Evolutionary conservation across 371 early-diverging fungal genomes (phyloP).

Genomic region (Mortierella sp.): DNA sequence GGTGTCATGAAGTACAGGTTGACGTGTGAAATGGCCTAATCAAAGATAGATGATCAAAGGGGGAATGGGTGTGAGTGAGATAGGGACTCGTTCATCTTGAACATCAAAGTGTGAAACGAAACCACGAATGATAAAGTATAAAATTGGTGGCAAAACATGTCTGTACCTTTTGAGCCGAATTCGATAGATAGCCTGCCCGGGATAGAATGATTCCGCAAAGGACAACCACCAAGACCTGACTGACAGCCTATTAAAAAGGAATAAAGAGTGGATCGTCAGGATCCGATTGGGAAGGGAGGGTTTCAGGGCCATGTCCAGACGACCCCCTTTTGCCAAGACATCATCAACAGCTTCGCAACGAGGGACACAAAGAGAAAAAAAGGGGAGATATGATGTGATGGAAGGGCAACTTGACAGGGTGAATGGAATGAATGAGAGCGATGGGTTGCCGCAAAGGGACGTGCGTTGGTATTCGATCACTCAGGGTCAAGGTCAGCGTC

Average conservation of each 20-base stretch:
- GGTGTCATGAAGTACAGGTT: constrained; percentile 83
- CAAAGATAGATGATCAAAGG: not conserved
- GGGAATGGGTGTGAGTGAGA: constrained; percentile 1
- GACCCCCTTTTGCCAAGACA: not conserved
- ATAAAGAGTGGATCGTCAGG: not conserved
- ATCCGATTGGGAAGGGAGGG: not conserved
- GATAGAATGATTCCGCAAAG: constrained; percentile 43
- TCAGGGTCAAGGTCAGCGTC: not conserved
- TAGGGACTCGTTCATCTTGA: not conserved
- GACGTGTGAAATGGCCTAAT: constrained; percentile 76
- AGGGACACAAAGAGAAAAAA: not conserved
- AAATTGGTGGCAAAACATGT: not conserved
- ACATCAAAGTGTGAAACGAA: not conserved
- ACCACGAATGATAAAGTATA: not conserved
- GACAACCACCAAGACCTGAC: constrained; percentile 43
- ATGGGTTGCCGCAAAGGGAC: not conserved
- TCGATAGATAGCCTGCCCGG: constrained; percentile 38
- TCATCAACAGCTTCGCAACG: not conserved
- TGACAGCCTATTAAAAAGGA: constrained; percentile 35
- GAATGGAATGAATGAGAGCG: not conserved
- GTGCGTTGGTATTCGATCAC: not conserved
- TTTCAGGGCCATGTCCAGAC: not conserved
- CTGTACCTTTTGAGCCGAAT: constrained; percentile 49
- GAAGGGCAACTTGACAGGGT: not conserved
- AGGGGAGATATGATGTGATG: not conserved